phyloP scores from a whole-genome alignment of 306 rosid genomes.

The Cicer judaicum region DNA sequence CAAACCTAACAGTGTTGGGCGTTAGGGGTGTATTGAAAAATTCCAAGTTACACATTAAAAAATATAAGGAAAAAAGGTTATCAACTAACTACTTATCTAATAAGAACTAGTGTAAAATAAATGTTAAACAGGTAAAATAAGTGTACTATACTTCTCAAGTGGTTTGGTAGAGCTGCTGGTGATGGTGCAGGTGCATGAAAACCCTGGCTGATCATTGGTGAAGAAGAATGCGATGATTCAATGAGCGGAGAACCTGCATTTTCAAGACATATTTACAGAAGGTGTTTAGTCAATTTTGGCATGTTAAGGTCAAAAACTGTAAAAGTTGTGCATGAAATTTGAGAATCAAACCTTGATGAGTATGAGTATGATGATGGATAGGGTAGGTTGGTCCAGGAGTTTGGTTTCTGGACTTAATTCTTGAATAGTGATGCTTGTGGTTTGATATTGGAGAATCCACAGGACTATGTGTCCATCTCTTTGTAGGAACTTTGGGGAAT shows the following conservation, averaged over 20 bases:
- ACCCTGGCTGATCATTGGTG: slow-evolving; percentile 45
- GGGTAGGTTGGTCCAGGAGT: slow-evolving; percentile 51
- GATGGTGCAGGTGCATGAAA: slow-evolving; percentile 54
- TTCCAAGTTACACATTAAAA: too few relatives aligned
- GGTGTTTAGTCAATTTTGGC: slow-evolving; percentile 3
- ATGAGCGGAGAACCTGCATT: slow-evolving; percentile 56
- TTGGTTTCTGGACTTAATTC: slow-evolving; percentile 48
- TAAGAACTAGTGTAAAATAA: too few relatives aligned
- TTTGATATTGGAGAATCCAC: slow-evolving; percentile 48
- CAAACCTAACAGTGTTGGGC: too few relatives aligned
- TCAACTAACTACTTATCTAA: too few relatives aligned
- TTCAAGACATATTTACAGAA: slow-evolving; percentile 25
- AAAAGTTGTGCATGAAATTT: slow-evolving; percentile 5
- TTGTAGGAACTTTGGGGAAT: slow-evolving; percentile 48
- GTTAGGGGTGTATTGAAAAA: too few relatives aligned
- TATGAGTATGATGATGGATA: slow-evolving; percentile 42
- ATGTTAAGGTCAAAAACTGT: slow-evolving; percentile 27
- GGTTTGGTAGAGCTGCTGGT: slow-evolving; percentile 50
- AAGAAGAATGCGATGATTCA: slow-evolving; percentile 51
- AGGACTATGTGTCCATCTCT: slow-evolving; percentile 53
- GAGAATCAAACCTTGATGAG: slow-evolving; percentile 63
- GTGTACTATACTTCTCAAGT: slow-evolving; percentile 50
- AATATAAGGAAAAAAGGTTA: too few relatives aligned
- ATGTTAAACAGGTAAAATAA: too few relatives aligned
- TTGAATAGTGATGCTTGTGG: slow-evolving; percentile 48